A percentile compares a stretch with the other conserved stretches of the same genome.
Evolutionary conservation across 2,329 filamentous ascomycete genomes (phyloP).

Genomic region (Pseudocercospora macadamiae): DNA sequence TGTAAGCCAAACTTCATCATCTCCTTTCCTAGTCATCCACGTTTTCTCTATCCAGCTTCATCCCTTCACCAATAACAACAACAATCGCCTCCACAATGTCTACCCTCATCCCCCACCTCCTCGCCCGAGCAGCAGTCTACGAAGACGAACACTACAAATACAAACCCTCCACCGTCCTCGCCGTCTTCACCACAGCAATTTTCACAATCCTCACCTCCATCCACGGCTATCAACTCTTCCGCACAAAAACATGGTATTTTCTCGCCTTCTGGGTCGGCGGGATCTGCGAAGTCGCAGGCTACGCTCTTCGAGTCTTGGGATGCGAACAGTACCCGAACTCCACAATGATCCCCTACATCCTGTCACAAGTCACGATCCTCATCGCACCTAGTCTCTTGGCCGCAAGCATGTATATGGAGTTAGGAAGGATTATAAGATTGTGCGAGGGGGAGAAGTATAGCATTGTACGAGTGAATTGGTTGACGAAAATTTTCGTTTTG

Average conservation of each 20-base stretch:
- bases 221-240: conserved; percentile 46
- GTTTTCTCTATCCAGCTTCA: no score
- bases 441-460: conserved; percentile 46
- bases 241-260: conserved; percentile 53
- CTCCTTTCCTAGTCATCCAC: no score
- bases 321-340: background rate
- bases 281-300: conserved; percentile 56
- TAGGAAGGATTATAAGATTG: conserved; percentile 50
- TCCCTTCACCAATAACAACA: no score
- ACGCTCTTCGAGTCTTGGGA: conserved; percentile 52
- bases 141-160: conserved; percentile 7
- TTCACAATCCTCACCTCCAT: conserved; percentile 35
- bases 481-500: conserved; percentile 53
- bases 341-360: conserved; percentile 37
- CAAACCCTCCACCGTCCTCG: conserved; percentile 31
- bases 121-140: background rate
- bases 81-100: background rate
- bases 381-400: conserved; percentile 54
- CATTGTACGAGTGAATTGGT: conserved; percentile 47
- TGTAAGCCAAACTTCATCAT: no score
- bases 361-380: conserved; percentile 50
- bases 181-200: conserved; percentile 21
- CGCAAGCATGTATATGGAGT: conserved; percentile 54
- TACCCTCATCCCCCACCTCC: background rate
- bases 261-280: conserved; percentile 55